A percentile compares a stretch with the other conserved stretches of the same genome.
Evolutionary conservation across 805 yeast species (phyloP).

Genomic region (Lachancea thermotolerans): DNA sequence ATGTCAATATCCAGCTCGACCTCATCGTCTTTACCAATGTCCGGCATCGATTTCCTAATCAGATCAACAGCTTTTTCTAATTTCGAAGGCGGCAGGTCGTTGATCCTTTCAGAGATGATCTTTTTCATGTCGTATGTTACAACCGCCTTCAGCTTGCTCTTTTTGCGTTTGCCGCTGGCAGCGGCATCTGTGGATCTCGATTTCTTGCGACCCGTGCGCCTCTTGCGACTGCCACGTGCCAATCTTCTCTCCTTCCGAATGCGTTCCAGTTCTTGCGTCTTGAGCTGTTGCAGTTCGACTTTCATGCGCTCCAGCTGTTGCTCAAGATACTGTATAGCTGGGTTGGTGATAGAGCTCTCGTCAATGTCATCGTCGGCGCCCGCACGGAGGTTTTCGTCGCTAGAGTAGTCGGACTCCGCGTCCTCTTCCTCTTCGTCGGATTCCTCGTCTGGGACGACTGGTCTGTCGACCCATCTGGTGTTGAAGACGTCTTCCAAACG

Average conservation of each 20-base stretch:
- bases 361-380: constrained; percentile 50
- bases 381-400: constrained; percentile 24
- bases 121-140: constrained; percentile 96
- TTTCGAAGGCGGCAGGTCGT: constrained; percentile 69
- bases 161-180: constrained; percentile 14
- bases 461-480: constrained; percentile 82
- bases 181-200: constrained; percentile 33
- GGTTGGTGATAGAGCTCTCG: constrained; percentile 65
- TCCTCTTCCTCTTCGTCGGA: constrained; percentile 37
- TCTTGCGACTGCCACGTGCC: constrained; percentile 28
- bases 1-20: constrained; percentile 95
- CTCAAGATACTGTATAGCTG: constrained; percentile 85
- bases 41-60: constrained; percentile 69
- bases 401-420: constrained; percentile 33
- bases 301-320: constrained; percentile 82
- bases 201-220: constrained; percentile 40
- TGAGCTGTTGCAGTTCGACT: constrained; percentile 73
- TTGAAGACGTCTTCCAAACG: constrained; percentile 80
- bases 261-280: constrained; percentile 66
- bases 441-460: constrained; percentile 51
- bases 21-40: constrained; percentile 66
- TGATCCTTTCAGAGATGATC: constrained; percentile 81
- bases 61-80: constrained; percentile 77
- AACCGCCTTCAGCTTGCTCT: constrained; percentile 30
- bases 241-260: constrained; percentile 51